Evolutionary conservation across 371 early-diverging fungal species (phyloP).

Genomic region (Ordospora pajunii): DNA sequence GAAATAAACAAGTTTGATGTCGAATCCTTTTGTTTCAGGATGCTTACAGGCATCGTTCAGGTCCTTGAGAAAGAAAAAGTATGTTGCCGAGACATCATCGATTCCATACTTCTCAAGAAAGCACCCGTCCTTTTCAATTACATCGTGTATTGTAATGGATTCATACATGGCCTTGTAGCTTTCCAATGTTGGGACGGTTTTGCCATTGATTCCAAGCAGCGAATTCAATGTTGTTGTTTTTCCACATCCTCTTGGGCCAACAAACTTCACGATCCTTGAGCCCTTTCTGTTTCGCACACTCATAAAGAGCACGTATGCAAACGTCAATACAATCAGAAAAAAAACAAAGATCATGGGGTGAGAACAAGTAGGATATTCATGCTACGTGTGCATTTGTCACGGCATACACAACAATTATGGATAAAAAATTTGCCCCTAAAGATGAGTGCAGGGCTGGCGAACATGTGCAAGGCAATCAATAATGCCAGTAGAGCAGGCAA

Average conservation of each 20-base stretch:
- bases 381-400: not conserved
- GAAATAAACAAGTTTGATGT: not conserved
- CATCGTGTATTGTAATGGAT: not conserved
- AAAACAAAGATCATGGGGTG: not conserved
- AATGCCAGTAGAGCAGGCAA: conserved; percentile 95
- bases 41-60: not conserved
- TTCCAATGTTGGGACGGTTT: conserved; percentile 26
- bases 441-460: conserved; percentile 28
- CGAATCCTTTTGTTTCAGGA: not conserved
- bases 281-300: not conserved
- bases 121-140: not conserved
- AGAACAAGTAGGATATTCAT: not conserved
- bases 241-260: conserved; percentile 14
- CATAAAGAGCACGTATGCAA: not conserved
- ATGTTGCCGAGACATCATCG: not conserved
- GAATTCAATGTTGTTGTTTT: conserved; percentile 20
- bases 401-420: not conserved
- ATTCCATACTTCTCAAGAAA: not conserved
- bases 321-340: not conserved
- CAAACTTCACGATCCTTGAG: conserved; percentile 1
- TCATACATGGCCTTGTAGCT: not conserved
- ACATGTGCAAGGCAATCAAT: conserved; percentile 77
- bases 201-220: not conserved
- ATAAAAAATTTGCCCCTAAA: conserved; percentile 5
- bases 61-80: conserved; percentile 17